A percentile compares a stretch with the other conserved stretches of the same genome.
Evolutionary conservation across 2,329 filamentous ascomycete genomes (phyloP).

Genomic region (Drechslera avenae): DNA sequence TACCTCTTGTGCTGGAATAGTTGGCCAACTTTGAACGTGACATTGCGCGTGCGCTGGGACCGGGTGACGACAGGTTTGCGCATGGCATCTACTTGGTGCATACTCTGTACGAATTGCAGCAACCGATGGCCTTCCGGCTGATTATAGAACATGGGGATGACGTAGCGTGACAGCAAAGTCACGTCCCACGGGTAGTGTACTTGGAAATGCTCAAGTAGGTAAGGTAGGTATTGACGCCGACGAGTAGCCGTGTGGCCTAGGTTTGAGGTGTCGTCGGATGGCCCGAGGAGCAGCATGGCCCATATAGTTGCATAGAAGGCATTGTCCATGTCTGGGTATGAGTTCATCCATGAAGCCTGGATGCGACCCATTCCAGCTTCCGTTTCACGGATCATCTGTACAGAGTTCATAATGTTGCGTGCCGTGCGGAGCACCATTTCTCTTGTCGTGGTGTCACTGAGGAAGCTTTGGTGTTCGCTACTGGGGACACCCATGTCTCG

Average conservation of each 20-base stretch:
- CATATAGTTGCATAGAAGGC: slow-evolving; percentile 76
- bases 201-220: slow-evolving; percentile 68
- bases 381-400: slow-evolving; percentile 56
- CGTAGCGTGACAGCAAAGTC: slow-evolving; percentile 70
- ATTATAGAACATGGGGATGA: slow-evolving; percentile 64
- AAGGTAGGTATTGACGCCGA: slow-evolving; percentile 64
- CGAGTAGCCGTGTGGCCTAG: slow-evolving; percentile 35
- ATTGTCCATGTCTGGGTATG: slow-evolving; percentile 57
- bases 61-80: slow-evolving; percentile 49
- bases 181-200: slow-evolving; percentile 73
- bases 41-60: slow-evolving; percentile 16
- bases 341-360: slow-evolving; percentile 32
- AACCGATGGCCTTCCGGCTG: slow-evolving; percentile 61
- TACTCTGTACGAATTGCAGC: slow-evolving; percentile 59
- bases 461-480: slow-evolving; percentile 56
- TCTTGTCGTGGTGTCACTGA: slow-evolving; percentile 67
- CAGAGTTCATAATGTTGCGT: slow-evolving; percentile 78
- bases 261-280: slow-evolving; percentile 32
- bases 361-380: slow-evolving; percentile 29
- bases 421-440: slow-evolving; percentile 76
- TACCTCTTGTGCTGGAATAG: slow-evolving; percentile 84
- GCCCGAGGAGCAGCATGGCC: slow-evolving; percentile 59
- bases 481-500: slow-evolving; percentile 55
- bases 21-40: slow-evolving; percentile 66
- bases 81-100: slow-evolving; percentile 62